Evolutionary conservation across 2,329 filamentous ascomycete species (phyloP).

Genomic region (Rutstroemia sp.): DNA sequence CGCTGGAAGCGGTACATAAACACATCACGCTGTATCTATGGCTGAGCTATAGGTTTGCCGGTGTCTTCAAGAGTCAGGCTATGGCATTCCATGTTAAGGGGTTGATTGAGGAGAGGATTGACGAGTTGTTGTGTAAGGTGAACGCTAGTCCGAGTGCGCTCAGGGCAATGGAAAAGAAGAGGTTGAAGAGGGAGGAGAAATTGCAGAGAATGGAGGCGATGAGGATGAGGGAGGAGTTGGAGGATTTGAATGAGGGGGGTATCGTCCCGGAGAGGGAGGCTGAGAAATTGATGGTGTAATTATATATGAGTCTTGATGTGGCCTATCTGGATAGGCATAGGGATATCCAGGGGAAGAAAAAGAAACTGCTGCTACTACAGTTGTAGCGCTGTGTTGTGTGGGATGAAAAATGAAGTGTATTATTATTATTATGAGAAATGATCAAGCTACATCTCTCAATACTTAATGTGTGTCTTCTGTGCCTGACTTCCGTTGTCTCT

Average conservation of each 20-base stretch:
- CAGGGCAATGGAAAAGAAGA: neutral
- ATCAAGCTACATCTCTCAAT: too few relatives aligned
- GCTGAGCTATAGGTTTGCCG: slow-evolving; percentile 83
- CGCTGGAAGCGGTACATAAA: slow-evolving; percentile 74
- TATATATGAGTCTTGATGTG: too few relatives aligned
- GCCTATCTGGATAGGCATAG: too few relatives aligned
- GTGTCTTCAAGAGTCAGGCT: slow-evolving; percentile 67
- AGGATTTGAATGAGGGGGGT: neutral
- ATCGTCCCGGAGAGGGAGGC: too few relatives aligned
- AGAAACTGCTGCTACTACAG: too few relatives aligned
- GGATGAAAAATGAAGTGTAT: too few relatives aligned
- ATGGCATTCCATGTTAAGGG: slow-evolving; percentile 74
- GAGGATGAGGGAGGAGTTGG: neutral
- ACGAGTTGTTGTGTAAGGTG: slow-evolving; percentile 16
- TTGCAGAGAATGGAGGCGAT: neutral
- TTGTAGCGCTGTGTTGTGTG: too few relatives aligned
- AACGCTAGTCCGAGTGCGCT: neutral
- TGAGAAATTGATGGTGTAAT: too few relatives aligned
- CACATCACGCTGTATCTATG: slow-evolving; percentile 81
- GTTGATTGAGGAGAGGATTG: slow-evolving; percentile 69
- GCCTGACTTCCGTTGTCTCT: too few relatives aligned
- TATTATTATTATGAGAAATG: too few relatives aligned
- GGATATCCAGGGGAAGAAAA: too few relatives aligned
- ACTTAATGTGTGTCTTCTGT: too few relatives aligned
- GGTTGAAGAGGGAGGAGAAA: neutral